Percentiles rank a stretch among this genome's conserved stretches.
phyloP scores from a whole-genome alignment of 1,139 yeast species.

The Yamadazyma dushanensis region DNA sequence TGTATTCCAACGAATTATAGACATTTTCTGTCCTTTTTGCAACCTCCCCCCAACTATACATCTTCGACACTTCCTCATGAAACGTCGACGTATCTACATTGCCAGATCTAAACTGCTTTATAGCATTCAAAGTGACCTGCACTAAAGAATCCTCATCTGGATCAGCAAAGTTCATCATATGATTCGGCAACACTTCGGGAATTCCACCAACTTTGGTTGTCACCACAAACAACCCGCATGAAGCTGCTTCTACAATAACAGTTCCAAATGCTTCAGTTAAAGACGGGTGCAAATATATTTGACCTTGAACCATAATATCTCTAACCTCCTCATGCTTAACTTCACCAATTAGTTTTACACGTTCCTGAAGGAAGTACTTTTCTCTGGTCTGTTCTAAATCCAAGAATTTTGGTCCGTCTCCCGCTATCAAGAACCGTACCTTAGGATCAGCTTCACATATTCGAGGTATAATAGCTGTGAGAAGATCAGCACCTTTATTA shows the following conservation, averaged over 20 bases:
- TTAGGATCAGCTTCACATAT: slow-evolving; percentile 65
- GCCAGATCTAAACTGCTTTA: slow-evolving; percentile 54
- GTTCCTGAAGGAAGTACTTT: slow-evolving; percentile 77
- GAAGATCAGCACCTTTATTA: slow-evolving; percentile 93
- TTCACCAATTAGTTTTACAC: slow-evolving; percentile 84
- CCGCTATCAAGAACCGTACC: slow-evolving; percentile 85
- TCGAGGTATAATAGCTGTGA: slow-evolving; percentile 82
- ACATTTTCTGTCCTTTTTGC: slow-evolving; percentile 85
- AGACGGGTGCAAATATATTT: slow-evolving; percentile 90
- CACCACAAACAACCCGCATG: slow-evolving; percentile 91
- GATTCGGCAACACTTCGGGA: slow-evolving; percentile 90
- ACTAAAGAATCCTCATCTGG: slow-evolving; percentile 82
- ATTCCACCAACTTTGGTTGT: slow-evolving; percentile 98
- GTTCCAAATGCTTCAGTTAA: slow-evolving; percentile 98
- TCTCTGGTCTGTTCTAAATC: slow-evolving; percentile 97
- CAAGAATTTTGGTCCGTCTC: slow-evolving; percentile 94
- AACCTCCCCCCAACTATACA: slow-evolving; percentile 94
- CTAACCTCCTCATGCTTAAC: slow-evolving; percentile 91
- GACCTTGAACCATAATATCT: slow-evolving; percentile 90
- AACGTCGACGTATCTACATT: slow-evolving; percentile 70
- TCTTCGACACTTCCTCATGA: slow-evolving; percentile 71
- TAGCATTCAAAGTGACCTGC: slow-evolving; percentile 66
- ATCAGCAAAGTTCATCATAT: slow-evolving; percentile 90
- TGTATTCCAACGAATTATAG: slow-evolving; percentile 57
- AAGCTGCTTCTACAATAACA: slow-evolving; percentile 95